Conservation (phyloP, 345 rosid species). For the Boechera divaricarpa region DNA sequence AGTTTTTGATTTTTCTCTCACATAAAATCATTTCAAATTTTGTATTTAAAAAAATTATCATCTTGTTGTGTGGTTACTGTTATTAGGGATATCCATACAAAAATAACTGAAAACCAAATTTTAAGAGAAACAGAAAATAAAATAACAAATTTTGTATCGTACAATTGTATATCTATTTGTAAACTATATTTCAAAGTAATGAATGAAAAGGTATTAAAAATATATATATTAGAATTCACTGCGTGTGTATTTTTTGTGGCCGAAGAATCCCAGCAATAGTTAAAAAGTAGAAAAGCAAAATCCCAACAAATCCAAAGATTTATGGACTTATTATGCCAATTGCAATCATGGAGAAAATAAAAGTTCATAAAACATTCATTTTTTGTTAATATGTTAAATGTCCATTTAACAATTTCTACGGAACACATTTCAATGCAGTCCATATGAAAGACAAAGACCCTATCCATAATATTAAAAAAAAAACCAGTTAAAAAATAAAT, state of each 20-base stretch:
- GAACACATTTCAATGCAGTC: constrained; percentile 33
- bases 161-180: no score
- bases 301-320: constrained; percentile 10
- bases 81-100: constrained; percentile 5
- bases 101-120: neutral
- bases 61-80: constrained; percentile 3
- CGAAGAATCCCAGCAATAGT: constrained; percentile 14
- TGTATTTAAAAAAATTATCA: neutral
- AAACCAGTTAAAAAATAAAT: neutral
- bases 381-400: neutral
- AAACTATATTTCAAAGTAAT: no score
- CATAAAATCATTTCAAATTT: neutral
- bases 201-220: no score
- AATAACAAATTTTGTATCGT: neutral
- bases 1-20: no score
- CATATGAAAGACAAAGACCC: constrained; percentile 12
- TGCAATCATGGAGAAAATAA: constrained; percentile 24
- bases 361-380: neutral
- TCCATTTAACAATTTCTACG: neutral
- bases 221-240: neutral
- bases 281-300: constrained; percentile 5
- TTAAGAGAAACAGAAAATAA: neutral
- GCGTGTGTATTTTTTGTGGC: neutral
- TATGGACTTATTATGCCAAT: constrained; percentile 9
- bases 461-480: neutral